Evolutionary conservation across 371 early-diverging fungal genomes (phyloP), one percentile per base, ranked within the genome.

Genomic region (Choanephora cucurbitarum): DNA sequence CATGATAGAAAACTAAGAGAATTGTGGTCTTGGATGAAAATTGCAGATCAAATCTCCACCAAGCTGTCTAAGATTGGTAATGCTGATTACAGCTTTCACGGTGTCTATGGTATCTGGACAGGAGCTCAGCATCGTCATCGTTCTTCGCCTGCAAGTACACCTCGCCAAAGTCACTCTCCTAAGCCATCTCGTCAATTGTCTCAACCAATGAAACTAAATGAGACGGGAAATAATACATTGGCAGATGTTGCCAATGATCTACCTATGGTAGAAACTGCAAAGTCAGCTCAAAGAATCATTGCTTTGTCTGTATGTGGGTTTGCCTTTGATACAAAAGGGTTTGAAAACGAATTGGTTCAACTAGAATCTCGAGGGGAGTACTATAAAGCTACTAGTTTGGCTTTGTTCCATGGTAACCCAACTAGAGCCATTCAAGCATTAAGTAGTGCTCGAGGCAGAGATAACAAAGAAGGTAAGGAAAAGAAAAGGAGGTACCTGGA

Each of bases 381-480:
- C 64, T 93, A 91, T 57, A 84, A 85, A 42, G 94, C 95, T 3
- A 95, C 96, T 7, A 92, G 84, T 14, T 83, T 86, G 80, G 91
- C 94, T 4, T 79, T 97, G 44, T 91, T 97, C 51, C 85, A 91
- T 69, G 89, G 86, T 31, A 73, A 83, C 53, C 70, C 88, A 10
- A 83, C 82, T 47, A 77, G 91, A 42, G 91, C 93, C 3, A 82
- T 96, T 14, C 70, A 84, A 61, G 81, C 88, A 6, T 75, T 97
- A 22, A 79, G 84, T 28, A 32, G 64, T 22, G 57, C 46, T 18
- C 60, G 62, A 50, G 77, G 67, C 2, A 42, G 80, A 44, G 75
- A 79, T 65, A 82, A 85, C 86, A 74, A 59, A 50, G 39, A 58
- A 47, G 48, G 52, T 47, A 49, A 52, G 19, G 14, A 18, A 31